Conservation (phyloP, 331 rosid species). For the Quercus tomentella region DNA sequence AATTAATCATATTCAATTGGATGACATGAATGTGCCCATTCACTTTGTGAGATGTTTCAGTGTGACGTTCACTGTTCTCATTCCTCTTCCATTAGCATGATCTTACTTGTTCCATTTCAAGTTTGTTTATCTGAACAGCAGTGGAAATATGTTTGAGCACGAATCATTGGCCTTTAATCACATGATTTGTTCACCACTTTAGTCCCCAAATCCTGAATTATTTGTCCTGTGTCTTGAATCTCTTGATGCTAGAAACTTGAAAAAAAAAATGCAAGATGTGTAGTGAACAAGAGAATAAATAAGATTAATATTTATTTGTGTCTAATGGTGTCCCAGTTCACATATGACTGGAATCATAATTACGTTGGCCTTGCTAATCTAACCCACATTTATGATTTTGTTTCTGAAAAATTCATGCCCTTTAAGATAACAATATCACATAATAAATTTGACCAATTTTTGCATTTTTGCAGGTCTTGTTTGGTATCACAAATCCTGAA, state of each 20-base stretch:
- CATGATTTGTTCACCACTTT: background rate
- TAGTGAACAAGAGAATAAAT: background rate
- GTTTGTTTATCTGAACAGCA: background rate
- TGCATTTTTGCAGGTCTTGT: slow-evolving; percentile 51
- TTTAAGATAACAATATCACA: background rate
- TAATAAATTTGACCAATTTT: background rate
- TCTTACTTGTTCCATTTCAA: background rate
- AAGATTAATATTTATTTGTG: background rate
- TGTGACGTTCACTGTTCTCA: background rate
- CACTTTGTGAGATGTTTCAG: background rate
- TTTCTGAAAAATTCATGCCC: background rate
- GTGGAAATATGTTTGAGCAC: background rate
- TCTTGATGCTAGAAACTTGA: background rate
- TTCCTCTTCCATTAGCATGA: background rate
- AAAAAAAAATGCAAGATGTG: background rate
- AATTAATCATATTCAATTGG: background rate
- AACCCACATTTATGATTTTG: background rate
- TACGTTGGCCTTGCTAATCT: background rate
- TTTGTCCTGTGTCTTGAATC: background rate
- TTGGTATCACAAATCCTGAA: slow-evolving; percentile 61
- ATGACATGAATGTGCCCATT: background rate
- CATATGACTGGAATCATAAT: background rate
- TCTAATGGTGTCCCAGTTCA: background rate
- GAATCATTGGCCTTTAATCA: background rate
- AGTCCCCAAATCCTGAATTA: background rate